Base-by-base conservation (phyloP, 495 filamentous ascomycete genomes). In the Xylaria palmicola region DNA sequence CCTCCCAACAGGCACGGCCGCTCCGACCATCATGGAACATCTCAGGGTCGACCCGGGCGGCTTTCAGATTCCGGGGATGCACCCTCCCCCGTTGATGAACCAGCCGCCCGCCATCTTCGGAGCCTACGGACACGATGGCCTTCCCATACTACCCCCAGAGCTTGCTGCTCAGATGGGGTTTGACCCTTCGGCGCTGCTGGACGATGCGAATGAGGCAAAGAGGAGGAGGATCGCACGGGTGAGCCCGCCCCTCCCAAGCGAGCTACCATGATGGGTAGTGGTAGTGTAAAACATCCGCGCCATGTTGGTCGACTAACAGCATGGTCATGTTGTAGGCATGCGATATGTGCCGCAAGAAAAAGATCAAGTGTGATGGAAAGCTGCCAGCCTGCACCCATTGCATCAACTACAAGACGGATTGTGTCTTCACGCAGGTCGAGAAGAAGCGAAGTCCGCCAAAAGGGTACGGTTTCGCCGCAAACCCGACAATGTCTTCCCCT, bases 291-390 rank as follows among this genome's bases (percentile, higher is more conserved):
- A n/a, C n/a, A n/a, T n/a, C n/a, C n/a, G n/a, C 6, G 32, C 32
- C 32, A 13, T 13, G 32, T 36, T 36, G 32, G 32, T 36, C 32
- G 54, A 54, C 65, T 72, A 39, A 71, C 54, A 44, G 37, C 24
- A 47, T 50, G 52, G 41, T 30, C 13, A 48, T 57, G 34, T 55
- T 59, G 39, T 72, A 93, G 90, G 94, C 94, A 51, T 98, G 94
- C 80, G 94, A 98, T 71, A 96, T 97, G 93, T 98, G 94, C 71
- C 86, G 94, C 63, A 97, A 97, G 78, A 98, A 98, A 81, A 98
- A 98, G 83, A 98, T 98, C 71, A 98, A 98, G 77, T 98, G 94
- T 75, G 95, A 98, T 71, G 94, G 94, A 52, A 96, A 95, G 75
- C 86, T 94, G 73, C 94, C 95, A 39, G 86, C 91, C 59, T 98